These are phyloP conservation scores for Fraxinus anomala DNA, from an alignment of 257 asterid genomes.

Conservation along the genomic window DNA sequence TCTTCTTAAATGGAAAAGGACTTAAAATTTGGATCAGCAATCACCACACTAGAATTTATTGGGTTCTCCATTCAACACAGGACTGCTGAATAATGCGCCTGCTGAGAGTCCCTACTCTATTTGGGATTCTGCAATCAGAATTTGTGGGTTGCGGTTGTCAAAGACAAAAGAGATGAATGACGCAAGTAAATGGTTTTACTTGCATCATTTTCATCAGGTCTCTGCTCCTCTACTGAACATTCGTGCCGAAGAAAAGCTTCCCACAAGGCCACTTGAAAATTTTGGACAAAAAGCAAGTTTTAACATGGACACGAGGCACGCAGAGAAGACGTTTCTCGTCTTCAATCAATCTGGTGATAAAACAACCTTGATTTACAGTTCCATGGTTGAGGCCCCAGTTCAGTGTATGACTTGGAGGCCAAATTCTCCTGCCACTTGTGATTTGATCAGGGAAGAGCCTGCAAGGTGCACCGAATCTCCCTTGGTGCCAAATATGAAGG, in stretches of 20 bases:
- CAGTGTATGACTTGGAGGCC: conserved; percentile 39
- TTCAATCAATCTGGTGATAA: conserved; percentile 80
- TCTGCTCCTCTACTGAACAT: conserved; percentile 34
- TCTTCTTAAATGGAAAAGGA: conserved; percentile 67
- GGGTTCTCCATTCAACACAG: conserved; percentile 34
- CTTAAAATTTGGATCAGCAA: conserved; percentile 40
- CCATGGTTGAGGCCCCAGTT: conserved; percentile 42
- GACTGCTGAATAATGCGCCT: conserved; percentile 38
- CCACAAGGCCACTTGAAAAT: conserved; percentile 22
- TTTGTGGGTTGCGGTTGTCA: conserved; percentile 31
- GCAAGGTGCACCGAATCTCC: conserved; percentile 23
- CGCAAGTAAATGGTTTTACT: conserved; percentile 40
- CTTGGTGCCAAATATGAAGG: conserved; percentile 26
- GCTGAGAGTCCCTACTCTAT: conserved; percentile 39
- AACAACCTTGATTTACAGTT: conserved; percentile 60
- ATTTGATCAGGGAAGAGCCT: conserved; percentile 39
- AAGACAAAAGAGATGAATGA: conserved; percentile 39
- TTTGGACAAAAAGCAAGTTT: conserved; percentile 32
- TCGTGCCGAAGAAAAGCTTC: conserved; percentile 36
- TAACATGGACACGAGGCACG: conserved; percentile 24
- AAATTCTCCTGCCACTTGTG: conserved; percentile 28
- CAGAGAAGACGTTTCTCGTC: conserved; percentile 62
- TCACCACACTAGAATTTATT: conserved; percentile 37
- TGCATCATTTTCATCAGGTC: conserved; percentile 42
- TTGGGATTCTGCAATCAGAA: conserved; percentile 41